Evolutionary conservation across 2,329 filamentous ascomycete genomes (phyloP), one percentile per base, ranked within the genome.

Genomic region (Tricladium varicosporioides): DNA sequence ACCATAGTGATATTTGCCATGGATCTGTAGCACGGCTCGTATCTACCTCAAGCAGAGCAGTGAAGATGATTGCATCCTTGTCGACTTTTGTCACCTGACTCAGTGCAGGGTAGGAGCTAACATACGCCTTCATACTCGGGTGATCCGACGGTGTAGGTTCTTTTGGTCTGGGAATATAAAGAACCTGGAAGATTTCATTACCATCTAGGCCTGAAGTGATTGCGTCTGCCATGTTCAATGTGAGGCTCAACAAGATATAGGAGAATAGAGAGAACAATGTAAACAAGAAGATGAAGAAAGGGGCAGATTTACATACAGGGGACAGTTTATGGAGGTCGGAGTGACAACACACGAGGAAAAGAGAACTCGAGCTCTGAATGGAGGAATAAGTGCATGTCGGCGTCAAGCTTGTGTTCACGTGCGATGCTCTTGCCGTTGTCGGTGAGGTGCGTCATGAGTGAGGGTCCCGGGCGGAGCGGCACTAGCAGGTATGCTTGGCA

Each of bases 1-100:
- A 84, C 90, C 91, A 96, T 7, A 95, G 73, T 14, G 83, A 82
- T 32, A 91, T 82, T 64, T 94, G 81, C 87, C 89, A 94, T 16
- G 78, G 67, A 59, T 83, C 76, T 14, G 81, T 74, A 7, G 78
- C 76, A 48, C 80, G 80, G 36, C 76, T 76, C 18, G 71, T 72
- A 43, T 83, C 82, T 44, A 87, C 82, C 64, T 92, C 86, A 32
- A 96, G 77, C 11, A 92, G 72, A 5, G 88, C 86, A 0, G 82
- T 86, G 63, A 97, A 87, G 1, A 71, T 69, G 42, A 88, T 75
- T 66, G 80, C 63, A 1, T 67, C 67, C 16, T 70, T 68, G 22
- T 76, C 72, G 16, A 89, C 68, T 49, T 82, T 78, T 1, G 90
- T 92, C 19, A 89, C 80, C 69, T 92, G 89, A 1, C 87, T 90